Conservation (phyloP, 1,284 basidiomycete genomes). For the Trametes pubescens region DNA sequence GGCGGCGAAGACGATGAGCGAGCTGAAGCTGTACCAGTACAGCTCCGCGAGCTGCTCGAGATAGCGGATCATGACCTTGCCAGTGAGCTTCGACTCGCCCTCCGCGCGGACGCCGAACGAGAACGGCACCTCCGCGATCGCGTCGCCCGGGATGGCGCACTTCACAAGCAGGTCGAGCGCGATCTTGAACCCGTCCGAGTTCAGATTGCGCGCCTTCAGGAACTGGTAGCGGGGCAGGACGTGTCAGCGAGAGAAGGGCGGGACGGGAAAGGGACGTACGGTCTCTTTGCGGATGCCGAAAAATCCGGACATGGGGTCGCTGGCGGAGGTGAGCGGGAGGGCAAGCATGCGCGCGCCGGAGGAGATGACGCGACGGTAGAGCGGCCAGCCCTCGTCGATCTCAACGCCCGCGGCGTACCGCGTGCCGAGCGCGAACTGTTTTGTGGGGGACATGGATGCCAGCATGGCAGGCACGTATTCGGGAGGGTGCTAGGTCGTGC, state of each 20-base stretch:
- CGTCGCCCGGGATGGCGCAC: conserved; percentile 38
- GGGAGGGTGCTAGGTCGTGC: conserved; percentile 49
- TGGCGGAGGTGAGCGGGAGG: conserved; percentile 49
- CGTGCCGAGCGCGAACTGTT: conserved; percentile 52
- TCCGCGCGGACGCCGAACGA: conserved; percentile 44
- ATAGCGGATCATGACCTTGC: conserved; percentile 46
- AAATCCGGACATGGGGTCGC: conserved; percentile 57
- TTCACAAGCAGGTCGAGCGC: conserved; percentile 47
- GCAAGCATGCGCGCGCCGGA: conserved; percentile 53
- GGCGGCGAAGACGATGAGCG: conserved; percentile 35
- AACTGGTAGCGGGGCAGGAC: conserved; percentile 33
- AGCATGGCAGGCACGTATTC: conserved; percentile 50
- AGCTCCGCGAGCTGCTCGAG: conserved; percentile 45
- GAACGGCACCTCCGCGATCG: conserved; percentile 46
- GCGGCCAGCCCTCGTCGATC: conserved; percentile 54
- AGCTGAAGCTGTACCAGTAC: conserved; percentile 44
- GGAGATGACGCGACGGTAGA: conserved; percentile 53
- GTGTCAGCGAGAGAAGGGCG: not conserved
- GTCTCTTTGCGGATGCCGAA: conserved; percentile 52
- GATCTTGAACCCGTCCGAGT: conserved; percentile 46
- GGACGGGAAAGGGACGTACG: conserved; percentile 35
- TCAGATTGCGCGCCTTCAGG: conserved; percentile 42
- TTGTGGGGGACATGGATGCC: conserved; percentile 43
- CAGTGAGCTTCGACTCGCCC: conserved; percentile 45
- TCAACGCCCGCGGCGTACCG: conserved; percentile 52